A percentile compares a stretch with the other conserved stretches of the same genome.
Evolutionary conservation across 176 grass and related monocot genomes (phyloP).

Genomic region (Chrysopogon serrulatus): DNA sequence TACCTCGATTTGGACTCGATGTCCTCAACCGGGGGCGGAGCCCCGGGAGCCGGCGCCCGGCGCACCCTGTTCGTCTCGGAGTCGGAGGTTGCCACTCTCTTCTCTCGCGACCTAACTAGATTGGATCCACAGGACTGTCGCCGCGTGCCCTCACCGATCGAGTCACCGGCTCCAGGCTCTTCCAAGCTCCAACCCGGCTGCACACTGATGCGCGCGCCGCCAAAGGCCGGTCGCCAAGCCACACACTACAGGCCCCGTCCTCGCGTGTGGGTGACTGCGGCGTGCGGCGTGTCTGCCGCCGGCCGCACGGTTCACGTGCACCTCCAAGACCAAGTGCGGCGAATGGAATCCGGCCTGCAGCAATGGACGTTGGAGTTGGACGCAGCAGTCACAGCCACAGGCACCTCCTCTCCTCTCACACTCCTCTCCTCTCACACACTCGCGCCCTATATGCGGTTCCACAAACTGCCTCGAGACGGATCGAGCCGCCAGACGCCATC

Average conservation of each 20-base stretch:
- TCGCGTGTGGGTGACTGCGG: neutral
- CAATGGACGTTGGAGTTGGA: neutral
- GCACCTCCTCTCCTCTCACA: too few species aligned
- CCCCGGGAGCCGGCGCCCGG: neutral
- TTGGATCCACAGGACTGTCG: neutral
- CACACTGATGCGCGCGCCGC: neutral
- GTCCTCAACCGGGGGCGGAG: neutral
- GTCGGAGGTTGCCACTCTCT: neutral
- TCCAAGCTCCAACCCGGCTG: neutral
- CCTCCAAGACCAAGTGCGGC: neutral
- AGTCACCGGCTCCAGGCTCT: too few species aligned
- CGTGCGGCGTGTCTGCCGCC: neutral
- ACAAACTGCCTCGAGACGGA: neutral
- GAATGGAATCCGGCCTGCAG: neutral
- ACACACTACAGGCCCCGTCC: neutral
- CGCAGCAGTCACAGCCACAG: neutral
- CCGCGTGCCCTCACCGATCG: neutral
- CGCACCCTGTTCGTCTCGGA: neutral
- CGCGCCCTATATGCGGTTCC: neutral
- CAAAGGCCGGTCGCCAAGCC: neutral
- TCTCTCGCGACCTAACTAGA: neutral
- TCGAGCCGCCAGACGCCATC: neutral
- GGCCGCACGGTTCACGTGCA: neutral
- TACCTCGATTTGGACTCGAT: neutral
- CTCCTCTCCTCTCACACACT: too few species aligned